Evolutionary conservation across 2,329 filamentous ascomycete genomes (phyloP), one percentile per base, ranked within the genome.

Genomic region (Curvularia hawaiiensis): DNA sequence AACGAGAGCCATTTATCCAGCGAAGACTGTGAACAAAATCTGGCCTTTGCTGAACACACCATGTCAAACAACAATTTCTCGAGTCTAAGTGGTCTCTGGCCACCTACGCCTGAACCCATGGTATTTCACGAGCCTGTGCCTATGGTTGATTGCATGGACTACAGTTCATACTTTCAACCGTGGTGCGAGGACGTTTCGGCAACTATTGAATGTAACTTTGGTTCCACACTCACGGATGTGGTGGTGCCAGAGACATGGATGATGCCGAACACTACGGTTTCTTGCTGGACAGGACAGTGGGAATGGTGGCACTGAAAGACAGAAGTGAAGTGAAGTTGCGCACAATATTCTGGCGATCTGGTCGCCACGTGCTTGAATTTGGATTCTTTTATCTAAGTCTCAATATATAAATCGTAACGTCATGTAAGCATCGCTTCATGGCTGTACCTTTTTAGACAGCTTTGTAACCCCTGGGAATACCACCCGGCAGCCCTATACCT

Each of bases 61-160:
- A 63, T 64, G 20, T 62, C 68, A 26, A 58, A 64, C 20, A 63
- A 61, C 54, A 48, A 30, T 16, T n/a, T 50, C 5, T 40, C 47
- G 3, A 40, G 35, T 50, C 10, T 40, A 18, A 24, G 24, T 26
- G 31, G 33, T n/a, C 39, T 69, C 63, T 52, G 61, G 16, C 54
- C 51, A 40, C 65, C 67, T 26, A 75, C 73, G 22, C 73, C 73
- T 10, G 68, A 70, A n/a, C 64, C 67, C 1, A 66, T 69, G 31
- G 31, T 57, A 1, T 66, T 64, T 43, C 49, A 64, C n/a, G 69
- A 74, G 16, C 62, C 64, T 3, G 26, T 72, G 18, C 38, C 67
- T 24, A 56, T 67, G 7, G 38, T 56, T 9, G 64, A 72, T 22
- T 47, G 58, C 12, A 58, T 67, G 11, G 66, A 69, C 28, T 60